Base-by-base conservation (phyloP, 495 filamentous ascomycete genomes). In the Cladorrhinum samala region DNA sequence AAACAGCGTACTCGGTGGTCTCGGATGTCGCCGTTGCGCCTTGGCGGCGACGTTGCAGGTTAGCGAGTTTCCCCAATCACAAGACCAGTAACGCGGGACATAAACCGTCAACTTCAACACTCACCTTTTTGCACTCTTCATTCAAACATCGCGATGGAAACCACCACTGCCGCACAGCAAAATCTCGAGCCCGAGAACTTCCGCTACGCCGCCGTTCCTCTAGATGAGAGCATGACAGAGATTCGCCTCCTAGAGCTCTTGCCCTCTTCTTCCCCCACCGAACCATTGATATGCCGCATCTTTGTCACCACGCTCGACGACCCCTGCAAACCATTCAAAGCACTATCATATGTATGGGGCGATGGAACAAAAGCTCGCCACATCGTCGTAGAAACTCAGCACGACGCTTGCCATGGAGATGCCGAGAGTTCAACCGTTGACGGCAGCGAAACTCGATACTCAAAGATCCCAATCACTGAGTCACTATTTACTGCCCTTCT, bases 321-420 rank as follows among this genome's bases (percentile, higher is more conserved):
- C 4, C 50, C 52, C 4, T 24, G 23, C 9, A 24, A 7, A 0
- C 39, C 55, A 7, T 57, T 40, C 50, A 53, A 30, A 49, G 55
- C 55, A 6, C 39, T 57, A 4, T 57, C 55, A 16, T 57, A 57
- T 13, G 42, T 49, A 1, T 53, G 55, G 55, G 49, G 48, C 9
- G 20, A 24, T 27, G 41, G 39, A 20, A 24, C 49, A 14, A 56
- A 18, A 19, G 5, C 49, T 20, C 18, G 47, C 17, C 24, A 18
- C 42, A 52, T 48, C 17, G 0, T 11, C n/a, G 43, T 46, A 17
- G 8, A 23, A 7, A 14, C 23, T 20, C 14, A n/a, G 9, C 41
- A 18, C 41, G 9, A 14, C 41, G 3, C 14, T 9, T n/a, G 41
- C n/a, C n/a, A n/a, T n/a, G n/a, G n/a, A n/a, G n/a, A n/a, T n/a